Evolutionary conservation across 345 rosid genomes (phyloP).

Genomic region (Heritiera littoralis): DNA sequence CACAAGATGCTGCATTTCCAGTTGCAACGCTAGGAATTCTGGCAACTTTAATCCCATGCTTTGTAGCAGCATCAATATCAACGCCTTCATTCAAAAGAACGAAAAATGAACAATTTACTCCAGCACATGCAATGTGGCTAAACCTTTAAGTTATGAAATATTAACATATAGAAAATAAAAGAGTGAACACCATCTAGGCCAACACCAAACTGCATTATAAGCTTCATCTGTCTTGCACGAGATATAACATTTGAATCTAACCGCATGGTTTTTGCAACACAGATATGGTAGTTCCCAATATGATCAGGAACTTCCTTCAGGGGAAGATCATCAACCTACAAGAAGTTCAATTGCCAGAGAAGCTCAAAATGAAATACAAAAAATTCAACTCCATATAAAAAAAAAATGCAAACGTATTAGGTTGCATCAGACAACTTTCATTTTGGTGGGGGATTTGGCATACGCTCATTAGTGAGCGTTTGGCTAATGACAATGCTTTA

Average conservation of each 20-base stretch:
- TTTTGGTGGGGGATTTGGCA: background rate
- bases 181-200: conserved; percentile 70
- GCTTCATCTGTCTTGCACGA: conserved; percentile 67
- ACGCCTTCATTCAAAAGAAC: conserved; percentile 48
- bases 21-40: conserved; percentile 65
- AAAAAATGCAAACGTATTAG: background rate
- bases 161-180: background rate
- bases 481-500: conserved; percentile 1
- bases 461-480: background rate
- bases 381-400: background rate
- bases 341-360: conserved; percentile 15
- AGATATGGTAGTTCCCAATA: conserved; percentile 61
- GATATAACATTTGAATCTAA: conserved; percentile 61
- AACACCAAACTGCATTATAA: conserved; percentile 85
- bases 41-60: conserved; percentile 69
- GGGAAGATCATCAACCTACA: conserved; percentile 74
- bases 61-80: conserved; percentile 79
- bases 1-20: conserved; percentile 83
- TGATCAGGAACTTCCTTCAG: conserved; percentile 56
- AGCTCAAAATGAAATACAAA: background rate
- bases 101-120: background rate
- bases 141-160: background rate
- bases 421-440: background rate
- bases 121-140: background rate
- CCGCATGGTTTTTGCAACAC: conserved; percentile 56